These are phyloP conservation scores for Hypoxylon lienhwacheense DNA, from an alignment of 495 filamentous ascomycete species.

Conservation along the genomic window DNA sequence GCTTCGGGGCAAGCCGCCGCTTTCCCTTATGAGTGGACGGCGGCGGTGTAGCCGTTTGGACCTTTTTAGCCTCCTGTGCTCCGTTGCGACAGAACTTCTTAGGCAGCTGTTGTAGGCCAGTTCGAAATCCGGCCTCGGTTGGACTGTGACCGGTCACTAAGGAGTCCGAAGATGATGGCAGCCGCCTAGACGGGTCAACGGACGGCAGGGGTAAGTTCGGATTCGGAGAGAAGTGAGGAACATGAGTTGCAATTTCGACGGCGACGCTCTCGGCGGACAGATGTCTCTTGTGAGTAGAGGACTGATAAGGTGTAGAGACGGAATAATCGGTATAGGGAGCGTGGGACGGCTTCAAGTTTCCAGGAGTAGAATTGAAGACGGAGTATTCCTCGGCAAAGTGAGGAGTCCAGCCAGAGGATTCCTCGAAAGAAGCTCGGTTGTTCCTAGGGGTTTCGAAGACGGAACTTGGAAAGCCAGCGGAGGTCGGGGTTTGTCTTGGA, in stretches of 20 bases:
- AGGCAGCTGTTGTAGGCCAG: slow-evolving; percentile 33
- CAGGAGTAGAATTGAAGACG: slow-evolving; percentile 59
- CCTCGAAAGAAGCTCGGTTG: slow-evolving; percentile 50
- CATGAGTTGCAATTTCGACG: slow-evolving; percentile 57
- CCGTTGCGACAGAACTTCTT: slow-evolving; percentile 48
- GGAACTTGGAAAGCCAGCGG: slow-evolving; percentile 61
- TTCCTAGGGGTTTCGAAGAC: slow-evolving; percentile 69
- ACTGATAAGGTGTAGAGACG: slow-evolving; percentile 37
- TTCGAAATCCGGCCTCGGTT: slow-evolving; percentile 25
- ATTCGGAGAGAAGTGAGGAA: slow-evolving; percentile 60
- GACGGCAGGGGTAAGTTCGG: slow-evolving; percentile 55
- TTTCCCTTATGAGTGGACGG: slow-evolving; percentile 53
- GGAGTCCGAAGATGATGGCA: slow-evolving; percentile 59
- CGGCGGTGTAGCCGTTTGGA: slow-evolving; percentile 56
- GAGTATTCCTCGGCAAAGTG: slow-evolving; percentile 61
- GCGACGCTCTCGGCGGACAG: slow-evolving; percentile 45
- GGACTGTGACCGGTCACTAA: slow-evolving; percentile 44
- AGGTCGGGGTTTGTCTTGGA: slow-evolving; percentile 72
- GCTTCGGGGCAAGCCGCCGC: slow-evolving; percentile 56
- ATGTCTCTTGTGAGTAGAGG: slow-evolving; percentile 43
- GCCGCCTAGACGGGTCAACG: slow-evolving; percentile 58
- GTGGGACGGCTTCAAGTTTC: slow-evolving; percentile 50
- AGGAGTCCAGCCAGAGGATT: slow-evolving; percentile 55
- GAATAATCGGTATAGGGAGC: slow-evolving; percentile 47
- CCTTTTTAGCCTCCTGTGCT: slow-evolving; percentile 39